These are phyloP conservation scores for Avicennia marina DNA, from an alignment of 257 asterid species.

Conservation along the genomic window DNA sequence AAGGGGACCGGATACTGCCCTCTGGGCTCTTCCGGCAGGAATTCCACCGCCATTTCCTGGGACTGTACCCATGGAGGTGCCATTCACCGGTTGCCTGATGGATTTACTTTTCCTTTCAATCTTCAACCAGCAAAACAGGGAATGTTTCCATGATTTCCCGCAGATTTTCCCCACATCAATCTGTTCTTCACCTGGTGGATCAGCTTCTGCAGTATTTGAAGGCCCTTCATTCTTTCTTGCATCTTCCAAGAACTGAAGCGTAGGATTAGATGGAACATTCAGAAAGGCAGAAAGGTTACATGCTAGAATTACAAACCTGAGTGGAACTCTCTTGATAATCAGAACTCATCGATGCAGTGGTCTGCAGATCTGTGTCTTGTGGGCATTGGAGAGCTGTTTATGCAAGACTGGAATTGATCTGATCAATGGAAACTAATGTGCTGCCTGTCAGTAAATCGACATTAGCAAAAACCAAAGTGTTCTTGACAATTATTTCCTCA, in stretches of 20 bases:
- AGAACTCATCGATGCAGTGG: slow-evolving; percentile 22
- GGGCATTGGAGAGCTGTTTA: slow-evolving; percentile 32
- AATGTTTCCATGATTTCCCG: slow-evolving; percentile 46
- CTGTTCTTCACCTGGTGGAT: slow-evolving; percentile 13
- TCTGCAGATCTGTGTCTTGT: too few relatives aligned
- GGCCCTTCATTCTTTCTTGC: slow-evolving; percentile 30
- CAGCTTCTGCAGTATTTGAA: background rate
- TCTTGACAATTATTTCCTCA: too few relatives aligned
- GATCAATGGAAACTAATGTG: too few relatives aligned
- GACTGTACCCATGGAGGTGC: slow-evolving; percentile 25
- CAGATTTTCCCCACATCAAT: slow-evolving; percentile 20
- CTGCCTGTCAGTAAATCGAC: too few relatives aligned
- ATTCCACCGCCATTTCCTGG: background rate
- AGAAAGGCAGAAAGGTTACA: too few relatives aligned
- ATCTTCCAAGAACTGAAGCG: slow-evolving; percentile 41
- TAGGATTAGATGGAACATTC: too few relatives aligned
- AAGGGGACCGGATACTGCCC: slow-evolving; percentile 41
- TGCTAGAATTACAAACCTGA: slow-evolving; percentile 23
- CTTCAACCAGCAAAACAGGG: slow-evolving; percentile 47
- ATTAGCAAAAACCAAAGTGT: too few relatives aligned
- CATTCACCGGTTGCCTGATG: slow-evolving; percentile 10
- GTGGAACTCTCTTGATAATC: slow-evolving; percentile 41
- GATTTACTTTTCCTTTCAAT: slow-evolving; percentile 35
- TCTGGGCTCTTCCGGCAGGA: slow-evolving; percentile 15
- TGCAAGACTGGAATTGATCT: slow-evolving; percentile 14